Conservation (phyloP, 371 early-diverging fungal genomes). For the Sporodiniella umbellata region DNA sequence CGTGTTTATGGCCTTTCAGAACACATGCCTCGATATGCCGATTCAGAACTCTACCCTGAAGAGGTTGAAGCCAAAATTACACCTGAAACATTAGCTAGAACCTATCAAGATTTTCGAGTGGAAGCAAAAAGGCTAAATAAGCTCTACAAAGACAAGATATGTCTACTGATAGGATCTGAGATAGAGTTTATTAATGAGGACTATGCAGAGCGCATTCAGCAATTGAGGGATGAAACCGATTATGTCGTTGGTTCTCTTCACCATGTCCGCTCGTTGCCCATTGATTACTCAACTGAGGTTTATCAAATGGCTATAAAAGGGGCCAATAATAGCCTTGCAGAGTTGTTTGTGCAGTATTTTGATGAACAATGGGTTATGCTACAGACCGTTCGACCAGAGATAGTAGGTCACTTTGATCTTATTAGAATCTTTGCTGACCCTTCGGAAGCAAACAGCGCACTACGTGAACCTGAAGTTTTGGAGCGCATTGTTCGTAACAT, state of each 20-base stretch:
- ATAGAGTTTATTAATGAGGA: constrained; percentile 76
- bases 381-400: constrained; percentile 61
- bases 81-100: constrained; percentile 47
- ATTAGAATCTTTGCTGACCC: constrained; percentile 76
- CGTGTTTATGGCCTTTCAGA: constrained; percentile 71
- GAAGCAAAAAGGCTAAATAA: constrained; percentile 72
- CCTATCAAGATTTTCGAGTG: constrained; percentile 56
- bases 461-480: constrained; percentile 46
- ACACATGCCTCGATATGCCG: constrained; percentile 75
- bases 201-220: constrained; percentile 26
- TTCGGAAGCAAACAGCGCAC: constrained; percentile 14
- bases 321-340: constrained; percentile 8
- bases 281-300: constrained; percentile 75
- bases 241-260: constrained; percentile 95
- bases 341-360: constrained; percentile 77
- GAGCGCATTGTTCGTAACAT: constrained; percentile 75
- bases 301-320: constrained; percentile 50
- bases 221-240: constrained; percentile 44
- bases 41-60: constrained; percentile 79
- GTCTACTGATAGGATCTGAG: constrained; percentile 85
- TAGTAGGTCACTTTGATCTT: constrained; percentile 94
- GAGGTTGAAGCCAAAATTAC: constrained; percentile 66
- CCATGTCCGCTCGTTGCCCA: constrained; percentile 76
- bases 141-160: constrained; percentile 58
- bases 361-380: constrained; percentile 84